phyloP scores from a whole-genome alignment of 306 rosid species.

The Prunus mongolica region DNA sequence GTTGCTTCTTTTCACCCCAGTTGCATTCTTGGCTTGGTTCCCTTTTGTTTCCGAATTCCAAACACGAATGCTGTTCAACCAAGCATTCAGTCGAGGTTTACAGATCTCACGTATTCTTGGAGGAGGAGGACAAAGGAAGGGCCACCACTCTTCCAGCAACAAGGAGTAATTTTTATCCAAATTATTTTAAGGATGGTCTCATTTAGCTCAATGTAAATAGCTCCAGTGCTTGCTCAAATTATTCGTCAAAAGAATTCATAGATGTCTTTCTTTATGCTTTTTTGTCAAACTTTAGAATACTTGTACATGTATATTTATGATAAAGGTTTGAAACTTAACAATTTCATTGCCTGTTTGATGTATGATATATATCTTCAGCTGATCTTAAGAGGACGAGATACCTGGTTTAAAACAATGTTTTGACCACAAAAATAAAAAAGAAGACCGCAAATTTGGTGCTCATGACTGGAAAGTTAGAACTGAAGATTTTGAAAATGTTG shows the following conservation, averaged over 20 bases:
- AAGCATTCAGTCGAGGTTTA: conserved; percentile 95
- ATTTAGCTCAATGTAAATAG: neutral
- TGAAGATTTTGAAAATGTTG: too few relatives aligned
- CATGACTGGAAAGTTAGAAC: too few relatives aligned
- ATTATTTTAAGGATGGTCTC: neutral
- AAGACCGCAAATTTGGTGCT: too few relatives aligned
- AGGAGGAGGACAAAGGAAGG: conserved; percentile 62
- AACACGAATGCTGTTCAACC: conserved; percentile 94
- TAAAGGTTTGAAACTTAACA: neutral
- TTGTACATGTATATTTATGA: neutral
- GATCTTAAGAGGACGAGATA: too few relatives aligned
- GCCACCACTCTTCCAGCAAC: conserved; percentile 56
- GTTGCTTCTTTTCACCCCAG: conserved; percentile 80
- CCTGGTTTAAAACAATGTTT: too few relatives aligned
- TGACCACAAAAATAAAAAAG: too few relatives aligned
- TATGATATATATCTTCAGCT: too few relatives aligned
- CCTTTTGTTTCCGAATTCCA: conserved; percentile 97
- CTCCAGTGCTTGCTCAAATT: neutral
- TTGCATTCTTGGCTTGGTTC: conserved; percentile 97
- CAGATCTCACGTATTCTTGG: conserved; percentile 97
- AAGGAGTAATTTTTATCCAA: conserved; percentile 43
- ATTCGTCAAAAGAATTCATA: neutral
- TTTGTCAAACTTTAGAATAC: neutral
- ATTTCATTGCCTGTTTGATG: too few relatives aligned
- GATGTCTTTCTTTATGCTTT: neutral